Conservation (phyloP, 352 stramenopile species). For the Phytophthora ohioensis region DNA sequence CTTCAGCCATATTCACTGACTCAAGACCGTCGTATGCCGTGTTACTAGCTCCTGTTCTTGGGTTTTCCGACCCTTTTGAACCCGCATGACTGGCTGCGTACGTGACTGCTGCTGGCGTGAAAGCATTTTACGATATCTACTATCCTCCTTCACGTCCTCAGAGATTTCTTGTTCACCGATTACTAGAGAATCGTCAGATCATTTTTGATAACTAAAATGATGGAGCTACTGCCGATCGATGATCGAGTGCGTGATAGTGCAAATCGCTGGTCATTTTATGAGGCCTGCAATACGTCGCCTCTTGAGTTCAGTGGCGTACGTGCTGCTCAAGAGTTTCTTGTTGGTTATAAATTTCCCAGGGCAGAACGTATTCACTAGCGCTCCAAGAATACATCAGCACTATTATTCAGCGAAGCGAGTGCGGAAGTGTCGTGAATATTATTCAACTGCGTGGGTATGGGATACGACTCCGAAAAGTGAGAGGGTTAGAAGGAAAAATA, state of each 20-base stretch:
- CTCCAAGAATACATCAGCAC: slow-evolving; percentile 28
- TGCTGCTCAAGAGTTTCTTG: slow-evolving; percentile 27
- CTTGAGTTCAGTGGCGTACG: slow-evolving; percentile 33
- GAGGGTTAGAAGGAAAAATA: slow-evolving; percentile 36
- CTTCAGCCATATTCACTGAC: slow-evolving; percentile 39
- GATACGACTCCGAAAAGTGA: slow-evolving; percentile 35
- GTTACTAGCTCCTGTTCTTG: slow-evolving; percentile 47
- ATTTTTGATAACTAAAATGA: slow-evolving; percentile 29
- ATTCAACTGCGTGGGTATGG: slow-evolving; percentile 37
- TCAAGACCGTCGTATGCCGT: slow-evolving; percentile 21
- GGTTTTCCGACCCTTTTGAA: slow-evolving; percentile 45
- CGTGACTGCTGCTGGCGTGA: slow-evolving; percentile 45
- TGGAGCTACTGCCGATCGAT: slow-evolving; percentile 33
- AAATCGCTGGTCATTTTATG: slow-evolving; percentile 43
- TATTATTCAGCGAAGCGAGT: slow-evolving; percentile 34
- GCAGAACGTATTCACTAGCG: slow-evolving; percentile 33
- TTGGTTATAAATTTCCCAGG: slow-evolving; percentile 18
- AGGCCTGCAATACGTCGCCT: slow-evolving; percentile 32
- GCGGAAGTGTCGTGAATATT: slow-evolving; percentile 35
- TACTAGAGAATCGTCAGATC: slow-evolving; percentile 20
- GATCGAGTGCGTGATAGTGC: slow-evolving; percentile 45
- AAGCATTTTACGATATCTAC: slow-evolving; percentile 50
- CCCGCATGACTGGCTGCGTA: slow-evolving; percentile 37
- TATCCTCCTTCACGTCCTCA: slow-evolving; percentile 48
- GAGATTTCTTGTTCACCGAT: slow-evolving; percentile 42